A percentile compares a stretch with the other conserved stretches of the same genome.
These are phyloP conservation scores for Pyrus pyrifolia DNA, from an alignment of 306 rosid species.

Conservation along the genomic window DNA sequence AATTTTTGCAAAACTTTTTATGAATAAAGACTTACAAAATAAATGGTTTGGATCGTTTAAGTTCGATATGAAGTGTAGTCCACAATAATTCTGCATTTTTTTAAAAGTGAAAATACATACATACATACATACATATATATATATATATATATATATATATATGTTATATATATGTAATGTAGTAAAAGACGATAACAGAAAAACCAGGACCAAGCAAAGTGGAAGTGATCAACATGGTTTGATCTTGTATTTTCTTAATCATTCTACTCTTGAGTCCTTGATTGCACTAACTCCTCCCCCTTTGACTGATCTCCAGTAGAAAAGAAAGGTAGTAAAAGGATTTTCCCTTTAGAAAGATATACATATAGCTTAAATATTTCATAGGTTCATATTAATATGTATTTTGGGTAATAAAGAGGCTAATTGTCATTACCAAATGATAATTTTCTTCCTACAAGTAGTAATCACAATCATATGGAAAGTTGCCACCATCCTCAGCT, in stretches of 20 bases:
- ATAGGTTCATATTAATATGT: neutral
- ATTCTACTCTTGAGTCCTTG: constrained; percentile 5
- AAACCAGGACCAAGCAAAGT: constrained; percentile 9
- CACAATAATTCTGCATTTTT: too few species aligned
- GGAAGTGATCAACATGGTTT: constrained; percentile 10
- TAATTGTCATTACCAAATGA: neutral
- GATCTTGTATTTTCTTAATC: constrained; percentile 1
- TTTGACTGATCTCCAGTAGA: constrained; percentile 34
- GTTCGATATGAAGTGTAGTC: too few species aligned
- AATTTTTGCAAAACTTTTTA: too few species aligned
- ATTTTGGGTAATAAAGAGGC: constrained; percentile 4
- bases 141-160: too few species aligned
- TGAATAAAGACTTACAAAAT: too few species aligned
- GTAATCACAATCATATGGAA: constrained; percentile 17
- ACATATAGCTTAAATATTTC: neutral
- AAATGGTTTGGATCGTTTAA: too few species aligned
- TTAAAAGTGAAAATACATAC: too few species aligned
- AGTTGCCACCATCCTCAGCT: constrained; percentile 19
- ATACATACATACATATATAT: too few species aligned
- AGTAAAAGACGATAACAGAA: neutral
- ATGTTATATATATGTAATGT: too few species aligned
- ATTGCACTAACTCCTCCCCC: constrained; percentile 10
- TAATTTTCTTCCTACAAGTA: constrained; percentile 7
- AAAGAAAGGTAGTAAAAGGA: constrained; percentile 6
- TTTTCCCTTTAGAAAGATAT: neutral